phyloP scores from a whole-genome alignment of 148 eudicot genomes.

The Chenopodium formosanum region DNA sequence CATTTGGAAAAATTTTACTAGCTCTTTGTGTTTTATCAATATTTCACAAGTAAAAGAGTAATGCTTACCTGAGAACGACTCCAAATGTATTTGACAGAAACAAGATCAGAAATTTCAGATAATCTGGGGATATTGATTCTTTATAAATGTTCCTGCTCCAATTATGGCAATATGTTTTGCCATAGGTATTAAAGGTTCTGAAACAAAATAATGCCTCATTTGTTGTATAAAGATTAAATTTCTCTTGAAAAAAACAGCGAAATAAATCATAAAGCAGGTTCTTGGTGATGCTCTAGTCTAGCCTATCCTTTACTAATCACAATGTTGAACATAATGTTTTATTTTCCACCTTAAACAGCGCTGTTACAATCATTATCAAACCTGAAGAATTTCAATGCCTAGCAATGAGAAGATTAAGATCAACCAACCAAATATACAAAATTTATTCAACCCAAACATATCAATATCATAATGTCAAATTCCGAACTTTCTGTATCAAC shows the following conservation, averaged over 20 bases:
- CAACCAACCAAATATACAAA: too few relatives aligned
- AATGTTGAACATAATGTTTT: too few relatives aligned
- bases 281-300: too few relatives aligned
- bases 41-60: too few relatives aligned
- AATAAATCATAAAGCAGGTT: too few relatives aligned
- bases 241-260: not conserved
- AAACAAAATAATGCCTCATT: not conserved
- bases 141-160: slow-evolving; percentile 94
- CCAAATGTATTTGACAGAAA: slow-evolving; percentile 75
- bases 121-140: slow-evolving; percentile 74
- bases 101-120: slow-evolving; percentile 73
- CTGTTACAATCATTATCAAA: too few relatives aligned
- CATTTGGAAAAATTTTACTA: slow-evolving; percentile 53
- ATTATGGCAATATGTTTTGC: slow-evolving; percentile 65
- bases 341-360: too few relatives aligned
- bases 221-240: not conserved
- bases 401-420: too few relatives aligned
- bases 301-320: too few relatives aligned
- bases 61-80: slow-evolving; percentile 69
- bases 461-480: too few relatives aligned
- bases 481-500: not conserved
- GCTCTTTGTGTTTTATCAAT: slow-evolving; percentile 35
- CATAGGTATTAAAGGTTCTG: slow-evolving; percentile 25
- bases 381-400: too few relatives aligned
- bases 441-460: too few relatives aligned